Conservation (phyloP, 2,329 filamentous ascomycete genomes). For the Colletotrichum tabaci region DNA sequence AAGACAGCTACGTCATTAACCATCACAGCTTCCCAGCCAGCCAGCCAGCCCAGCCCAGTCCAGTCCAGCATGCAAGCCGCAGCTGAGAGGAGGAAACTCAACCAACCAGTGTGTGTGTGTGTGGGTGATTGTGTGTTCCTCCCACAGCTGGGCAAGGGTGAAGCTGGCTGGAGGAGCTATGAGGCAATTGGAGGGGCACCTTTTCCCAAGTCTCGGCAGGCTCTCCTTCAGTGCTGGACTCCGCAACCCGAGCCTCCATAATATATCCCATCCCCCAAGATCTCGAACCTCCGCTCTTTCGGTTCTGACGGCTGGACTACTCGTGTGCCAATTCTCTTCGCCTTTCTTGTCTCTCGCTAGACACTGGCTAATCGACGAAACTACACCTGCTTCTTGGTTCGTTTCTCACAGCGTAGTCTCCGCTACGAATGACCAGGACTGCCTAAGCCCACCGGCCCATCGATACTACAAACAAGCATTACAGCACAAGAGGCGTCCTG, state of each 20-base stretch:
- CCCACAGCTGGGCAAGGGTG: slow-evolving; percentile 9
- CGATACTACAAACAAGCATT: background rate
- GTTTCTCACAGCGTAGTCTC: background rate
- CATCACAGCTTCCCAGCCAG: slow-evolving; percentile 38
- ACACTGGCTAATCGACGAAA: slow-evolving; percentile 2
- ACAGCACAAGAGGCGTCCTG: background rate
- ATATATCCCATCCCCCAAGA: slow-evolving; percentile 30
- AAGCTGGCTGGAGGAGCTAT: slow-evolving; percentile 37
- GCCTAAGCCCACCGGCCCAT: background rate
- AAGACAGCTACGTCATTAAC: slow-evolving; percentile 42
- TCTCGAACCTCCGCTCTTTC: slow-evolving; percentile 6
- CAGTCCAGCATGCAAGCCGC: slow-evolving; percentile 27
- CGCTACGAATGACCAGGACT: slow-evolving; percentile 11
- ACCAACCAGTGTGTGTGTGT: background rate
- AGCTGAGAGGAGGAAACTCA: slow-evolving; percentile 26
- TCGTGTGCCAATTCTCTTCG: slow-evolving; percentile 27
- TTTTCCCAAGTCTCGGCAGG: slow-evolving; percentile 11
- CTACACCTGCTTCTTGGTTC: background rate
- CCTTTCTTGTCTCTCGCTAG: slow-evolving; percentile 15
- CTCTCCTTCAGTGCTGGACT: background rate
- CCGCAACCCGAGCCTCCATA: slow-evolving; percentile 7
- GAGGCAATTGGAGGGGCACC: slow-evolving; percentile 41
- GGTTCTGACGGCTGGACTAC: slow-evolving; percentile 14
- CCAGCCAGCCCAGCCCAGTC: slow-evolving; percentile 1
- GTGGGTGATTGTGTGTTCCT: background rate